phyloP scores from a whole-genome alignment of 192 early-diverging fungal genomes.

The Rhizophagus clarus region DNA sequence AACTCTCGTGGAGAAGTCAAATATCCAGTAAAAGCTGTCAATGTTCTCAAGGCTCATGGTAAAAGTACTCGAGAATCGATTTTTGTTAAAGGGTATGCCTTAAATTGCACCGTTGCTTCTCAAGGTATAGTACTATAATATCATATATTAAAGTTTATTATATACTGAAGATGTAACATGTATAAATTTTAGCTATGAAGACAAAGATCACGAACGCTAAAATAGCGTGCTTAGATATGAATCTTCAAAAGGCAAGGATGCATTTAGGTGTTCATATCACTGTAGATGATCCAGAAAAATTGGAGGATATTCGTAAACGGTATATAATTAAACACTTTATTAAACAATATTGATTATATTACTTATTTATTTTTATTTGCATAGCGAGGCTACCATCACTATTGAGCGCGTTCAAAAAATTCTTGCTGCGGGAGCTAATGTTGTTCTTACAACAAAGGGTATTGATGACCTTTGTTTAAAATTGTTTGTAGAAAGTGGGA shows the following conservation, averaged over 20 bases:
- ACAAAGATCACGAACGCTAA: slow-evolving; percentile 85
- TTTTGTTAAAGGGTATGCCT: slow-evolving; percentile 91
- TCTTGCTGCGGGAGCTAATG: slow-evolving; percentile 92
- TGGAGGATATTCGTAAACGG: slow-evolving; percentile 94
- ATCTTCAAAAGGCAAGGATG: slow-evolving; percentile 98
- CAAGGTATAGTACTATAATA: slow-evolving; percentile 46
- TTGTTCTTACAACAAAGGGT: slow-evolving; percentile 97
- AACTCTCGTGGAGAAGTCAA: slow-evolving; percentile 82
- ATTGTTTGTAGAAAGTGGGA: slow-evolving; percentile 97
- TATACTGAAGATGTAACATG: background rate
- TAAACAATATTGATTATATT: background rate
- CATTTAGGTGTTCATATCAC: slow-evolving; percentile 97
- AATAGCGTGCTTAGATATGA: slow-evolving; percentile 98
- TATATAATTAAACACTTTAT: slow-evolving; percentile 30
- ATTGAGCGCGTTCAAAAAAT: slow-evolving; percentile 96
- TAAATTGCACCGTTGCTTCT: slow-evolving; percentile 97
- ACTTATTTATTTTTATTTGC: background rate
- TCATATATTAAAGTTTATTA: background rate
- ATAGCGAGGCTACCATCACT: slow-evolving; percentile 93
- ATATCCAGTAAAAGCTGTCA: slow-evolving; percentile 97
- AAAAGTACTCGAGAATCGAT: slow-evolving; percentile 86
- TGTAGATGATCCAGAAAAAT: slow-evolving; percentile 96
- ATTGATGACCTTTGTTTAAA: slow-evolving; percentile 99
- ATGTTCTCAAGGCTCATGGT: slow-evolving; percentile 97
- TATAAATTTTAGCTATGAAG: slow-evolving; percentile 70